Evolutionary conservation across 176 grass and related monocot genomes (phyloP), one percentile per base, ranked within the genome.

Genomic region (Puccinellia tenuiflora): DNA sequence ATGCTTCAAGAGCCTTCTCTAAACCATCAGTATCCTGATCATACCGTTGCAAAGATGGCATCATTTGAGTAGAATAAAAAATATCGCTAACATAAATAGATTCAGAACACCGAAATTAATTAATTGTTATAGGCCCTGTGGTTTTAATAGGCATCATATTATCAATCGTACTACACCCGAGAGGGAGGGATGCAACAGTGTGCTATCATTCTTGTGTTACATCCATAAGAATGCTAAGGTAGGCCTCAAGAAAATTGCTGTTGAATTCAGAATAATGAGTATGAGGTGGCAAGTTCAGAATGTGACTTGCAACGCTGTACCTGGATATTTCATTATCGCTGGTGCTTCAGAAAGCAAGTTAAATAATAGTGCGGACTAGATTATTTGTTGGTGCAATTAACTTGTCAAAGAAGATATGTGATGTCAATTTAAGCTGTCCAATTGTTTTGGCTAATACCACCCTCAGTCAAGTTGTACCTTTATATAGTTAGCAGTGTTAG

Each of bases 21-120:
- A 99, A 94, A 73, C 86, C 89, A 79, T 96, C 93, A 73, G 89
- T 93, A 48, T 96, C 97, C 97, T 99, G 90, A 83, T 56, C 64
- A 81, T 67, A 86, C 34, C 63, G 21, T 79, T 75, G 55, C 68
- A 66, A 90, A 85, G 43, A 85, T 76, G 80, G 38, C 39, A 88
- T 83, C 28, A 81, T 67, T 81, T 72, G 67, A 60, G 40, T 30
- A 54, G 26, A 37, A 52, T 46, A 43, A 77, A 47, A 82, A 26
- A 69, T 47, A 79, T 53, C 25, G 20, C 43, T 46, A 70, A 74
- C 18, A 83, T 5, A 65, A 84, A 85, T 66, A 82, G 70, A 78
- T 73, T 78, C 24, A 82, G 25, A 65, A 74, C 62, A 37, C 8
- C 48, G 20, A 20, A 78, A 33, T 30, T 53, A 82, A 79, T 63